These are phyloP conservation scores for Mortierella polycephala DNA, from an alignment of 371 early-diverging fungal species.

Conservation along the genomic window DNA sequence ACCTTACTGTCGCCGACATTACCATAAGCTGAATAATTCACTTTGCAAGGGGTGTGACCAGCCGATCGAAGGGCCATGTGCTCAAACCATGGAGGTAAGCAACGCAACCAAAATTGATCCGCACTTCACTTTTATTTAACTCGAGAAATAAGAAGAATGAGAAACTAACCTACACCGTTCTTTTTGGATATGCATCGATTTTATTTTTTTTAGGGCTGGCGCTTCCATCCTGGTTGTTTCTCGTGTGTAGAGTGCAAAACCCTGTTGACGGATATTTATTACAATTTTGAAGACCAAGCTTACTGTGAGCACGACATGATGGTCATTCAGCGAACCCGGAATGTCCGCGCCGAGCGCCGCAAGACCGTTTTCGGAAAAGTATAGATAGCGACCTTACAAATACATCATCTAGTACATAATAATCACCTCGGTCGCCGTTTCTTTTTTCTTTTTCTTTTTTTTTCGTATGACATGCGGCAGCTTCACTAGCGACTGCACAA, in stretches of 20 bases:
- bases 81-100: constrained; percentile 76
- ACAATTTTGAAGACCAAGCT: constrained; percentile 75
- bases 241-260: constrained; percentile 65
- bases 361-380: constrained; percentile 60
- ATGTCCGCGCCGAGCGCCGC: constrained; percentile 73
- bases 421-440: no score
- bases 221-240: constrained; percentile 74
- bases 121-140: background rate
- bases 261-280: constrained; percentile 80
- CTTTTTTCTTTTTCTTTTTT: no score
- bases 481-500: no score
- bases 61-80: constrained; percentile 89
- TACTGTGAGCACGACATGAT: constrained; percentile 84
- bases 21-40: constrained; percentile 83
- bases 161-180: background rate
- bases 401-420: no score
- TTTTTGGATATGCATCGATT: background rate
- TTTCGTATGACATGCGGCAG: no score
- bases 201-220: constrained; percentile 42
- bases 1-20: constrained; percentile 86
- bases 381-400: background rate
- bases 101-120: background rate
- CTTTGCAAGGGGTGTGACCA: constrained; percentile 80
- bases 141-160: background rate
- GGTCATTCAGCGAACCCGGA: constrained; percentile 68